These are phyloP conservation scores for Trichoderma parareesei DNA, from an alignment of 495 filamentous ascomycete genomes.

Conservation along the genomic window DNA sequence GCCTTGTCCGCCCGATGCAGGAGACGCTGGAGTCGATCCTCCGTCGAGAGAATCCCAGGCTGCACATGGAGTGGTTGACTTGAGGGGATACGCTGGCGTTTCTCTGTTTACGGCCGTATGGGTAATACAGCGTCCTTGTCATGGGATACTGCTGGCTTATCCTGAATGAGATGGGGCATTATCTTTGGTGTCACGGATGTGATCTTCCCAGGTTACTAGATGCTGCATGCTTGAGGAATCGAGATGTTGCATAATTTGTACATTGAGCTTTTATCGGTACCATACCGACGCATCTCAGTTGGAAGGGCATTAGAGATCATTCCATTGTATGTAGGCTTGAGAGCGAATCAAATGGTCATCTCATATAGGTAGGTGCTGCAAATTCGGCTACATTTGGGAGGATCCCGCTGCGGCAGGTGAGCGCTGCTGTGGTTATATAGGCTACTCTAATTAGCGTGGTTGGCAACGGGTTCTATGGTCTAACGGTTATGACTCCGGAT, in stretches of 20 bases:
- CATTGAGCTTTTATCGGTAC: too few relatives aligned
- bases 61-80: neutral
- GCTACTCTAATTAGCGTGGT: neutral
- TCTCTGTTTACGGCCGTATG: neutral
- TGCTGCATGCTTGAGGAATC: too few relatives aligned
- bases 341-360: too few relatives aligned
- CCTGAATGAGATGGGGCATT: too few relatives aligned
- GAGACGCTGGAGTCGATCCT: neutral
- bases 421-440: neutral
- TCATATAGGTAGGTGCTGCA: too few relatives aligned
- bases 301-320: too few relatives aligned
- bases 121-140: neutral
- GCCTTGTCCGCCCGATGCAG: neutral
- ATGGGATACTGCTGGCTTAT: neutral
- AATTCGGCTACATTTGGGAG: too few relatives aligned
- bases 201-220: too few relatives aligned
- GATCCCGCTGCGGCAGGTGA: neutral
- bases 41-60: neutral
- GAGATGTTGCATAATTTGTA: too few relatives aligned
- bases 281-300: too few relatives aligned
- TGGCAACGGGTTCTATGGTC: constrained; percentile 3
- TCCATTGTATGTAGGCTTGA: too few relatives aligned
- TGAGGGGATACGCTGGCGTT: neutral
- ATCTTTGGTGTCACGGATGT: too few relatives aligned
- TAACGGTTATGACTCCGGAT: constrained; percentile 6